Evolutionary conservation across 73 alveolate genomes (phyloP).

Genomic region (Tetrahymena borealis): DNA sequence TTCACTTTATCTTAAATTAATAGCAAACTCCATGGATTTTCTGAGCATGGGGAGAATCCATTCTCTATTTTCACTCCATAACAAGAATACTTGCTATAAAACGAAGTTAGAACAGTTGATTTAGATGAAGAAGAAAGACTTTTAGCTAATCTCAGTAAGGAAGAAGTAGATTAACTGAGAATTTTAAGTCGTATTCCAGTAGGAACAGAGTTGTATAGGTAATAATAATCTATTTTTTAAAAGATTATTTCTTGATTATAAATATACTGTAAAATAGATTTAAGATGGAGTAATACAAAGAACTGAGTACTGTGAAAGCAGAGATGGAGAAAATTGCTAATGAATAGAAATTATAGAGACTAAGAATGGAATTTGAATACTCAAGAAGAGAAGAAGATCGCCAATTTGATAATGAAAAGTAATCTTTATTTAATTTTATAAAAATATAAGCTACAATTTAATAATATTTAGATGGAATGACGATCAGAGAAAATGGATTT

Average conservation of each 20-base stretch:
- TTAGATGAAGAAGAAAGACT: conserved; percentile 73
- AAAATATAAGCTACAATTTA: background rate
- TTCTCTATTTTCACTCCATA: conserved; percentile 18
- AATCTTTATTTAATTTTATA: conserved; percentile 1
- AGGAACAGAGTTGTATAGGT: conserved; percentile 62
- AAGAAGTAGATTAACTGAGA: conserved; percentile 68
- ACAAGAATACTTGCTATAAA: conserved; percentile 22
- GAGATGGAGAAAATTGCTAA: conserved; percentile 73
- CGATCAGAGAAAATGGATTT: conserved; percentile 29
- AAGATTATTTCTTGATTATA: background rate
- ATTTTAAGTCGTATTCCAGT: conserved; percentile 61
- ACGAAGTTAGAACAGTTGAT: conserved; percentile 50
- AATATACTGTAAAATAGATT: background rate
- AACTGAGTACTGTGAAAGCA: conserved; percentile 64
- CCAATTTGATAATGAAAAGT: conserved; percentile 56
- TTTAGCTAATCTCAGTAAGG: conserved; percentile 56
- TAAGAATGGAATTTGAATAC: conserved; percentile 65
- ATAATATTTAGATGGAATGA: conserved; percentile 15
- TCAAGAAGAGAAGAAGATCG: conserved; percentile 58
- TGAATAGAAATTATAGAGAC: conserved; percentile 68
- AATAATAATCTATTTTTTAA: background rate
- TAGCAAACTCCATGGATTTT: background rate
- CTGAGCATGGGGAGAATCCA: conserved; percentile 4
- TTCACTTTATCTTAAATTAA: background rate
- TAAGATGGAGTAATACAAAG: conserved; percentile 73